Percentiles rank a stretch among this genome's conserved stretches.
Conservation (phyloP, 805 yeast species). For the Nadsonia fulvescens region DNA sequence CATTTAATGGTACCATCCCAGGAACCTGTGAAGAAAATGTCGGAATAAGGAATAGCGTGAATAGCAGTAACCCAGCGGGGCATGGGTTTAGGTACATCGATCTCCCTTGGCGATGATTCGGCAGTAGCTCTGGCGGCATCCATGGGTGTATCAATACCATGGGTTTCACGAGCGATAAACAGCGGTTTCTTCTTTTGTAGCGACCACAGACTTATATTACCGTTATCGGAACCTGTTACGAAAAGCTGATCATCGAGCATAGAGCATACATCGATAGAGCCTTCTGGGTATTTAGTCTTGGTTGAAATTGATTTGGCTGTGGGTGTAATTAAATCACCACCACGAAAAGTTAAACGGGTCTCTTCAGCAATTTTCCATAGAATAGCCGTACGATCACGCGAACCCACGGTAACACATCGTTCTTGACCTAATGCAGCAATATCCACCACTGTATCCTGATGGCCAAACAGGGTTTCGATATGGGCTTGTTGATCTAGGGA, state of each 20-base stretch:
- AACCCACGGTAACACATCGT: conserved; percentile 89
- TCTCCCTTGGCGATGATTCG: conserved; percentile 10
- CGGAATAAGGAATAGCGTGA: conserved; percentile 68
- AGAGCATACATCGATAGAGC: conserved; percentile 74
- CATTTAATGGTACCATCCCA: conserved; percentile 61
- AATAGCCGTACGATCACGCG: conserved; percentile 89
- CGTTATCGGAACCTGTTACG: conserved; percentile 91
- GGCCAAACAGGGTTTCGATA: conserved; percentile 84
- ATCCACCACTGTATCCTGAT: conserved; percentile 76
- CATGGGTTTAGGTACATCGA: conserved; percentile 39
- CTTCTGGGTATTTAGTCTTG: conserved; percentile 29
- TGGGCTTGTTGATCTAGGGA: conserved; percentile 75
- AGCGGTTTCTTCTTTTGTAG: conserved; percentile 77
- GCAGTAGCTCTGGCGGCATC: conserved; percentile 32
- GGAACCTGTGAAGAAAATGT: conserved; percentile 75
- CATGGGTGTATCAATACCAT: conserved; percentile 44
- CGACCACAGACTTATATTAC: conserved; percentile 81
- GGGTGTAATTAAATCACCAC: conserved; percentile 59
- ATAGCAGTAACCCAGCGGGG: conserved; percentile 80
- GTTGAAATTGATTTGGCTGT: conserved; percentile 3
- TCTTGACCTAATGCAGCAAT: conserved; percentile 70
- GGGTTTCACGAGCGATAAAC: conserved; percentile 49
- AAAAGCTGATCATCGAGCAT: conserved; percentile 89
- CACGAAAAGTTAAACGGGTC: conserved; percentile 80
- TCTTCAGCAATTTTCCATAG: conserved; percentile 95